These are phyloP conservation scores for Solanum chiquidenum DNA, from an alignment of 257 asterid species.

Conservation along the genomic window DNA sequence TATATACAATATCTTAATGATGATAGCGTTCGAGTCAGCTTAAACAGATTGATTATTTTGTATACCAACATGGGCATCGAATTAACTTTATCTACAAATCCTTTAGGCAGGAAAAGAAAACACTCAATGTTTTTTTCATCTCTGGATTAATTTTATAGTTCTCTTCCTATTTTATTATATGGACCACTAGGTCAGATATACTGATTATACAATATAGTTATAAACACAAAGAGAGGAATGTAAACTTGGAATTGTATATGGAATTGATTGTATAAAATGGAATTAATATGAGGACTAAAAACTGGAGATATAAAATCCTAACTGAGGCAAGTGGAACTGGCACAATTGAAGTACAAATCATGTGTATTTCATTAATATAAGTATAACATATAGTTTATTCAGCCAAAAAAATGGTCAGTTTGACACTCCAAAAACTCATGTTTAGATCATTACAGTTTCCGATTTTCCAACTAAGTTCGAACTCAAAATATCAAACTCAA, in stretches of 20 bases:
- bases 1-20: not conserved
- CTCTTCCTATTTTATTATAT: not conserved
- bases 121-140: not conserved
- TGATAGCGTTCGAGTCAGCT: accelerated
- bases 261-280: not conserved
- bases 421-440: not conserved
- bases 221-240: not conserved
- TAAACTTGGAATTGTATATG: not conserved
- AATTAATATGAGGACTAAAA: not conserved
- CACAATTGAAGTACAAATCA: not conserved
- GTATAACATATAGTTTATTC: not conserved
- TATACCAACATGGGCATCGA: not conserved
- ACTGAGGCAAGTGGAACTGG: not conserved
- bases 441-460: not conserved
- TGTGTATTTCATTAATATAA: not conserved
- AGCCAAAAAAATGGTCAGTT: not conserved
- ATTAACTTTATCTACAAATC: not conserved
- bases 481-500: slow-evolving; percentile 1
- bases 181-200: not conserved
- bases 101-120: not conserved
- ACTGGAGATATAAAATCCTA: not conserved
- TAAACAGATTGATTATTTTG: not conserved
- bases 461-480: not conserved
- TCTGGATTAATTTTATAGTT: not conserved
- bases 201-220: not conserved